These are phyloP conservation scores for Penicillium tannophilum DNA, from an alignment of 495 filamentous ascomycete species.

Conservation along the genomic window DNA sequence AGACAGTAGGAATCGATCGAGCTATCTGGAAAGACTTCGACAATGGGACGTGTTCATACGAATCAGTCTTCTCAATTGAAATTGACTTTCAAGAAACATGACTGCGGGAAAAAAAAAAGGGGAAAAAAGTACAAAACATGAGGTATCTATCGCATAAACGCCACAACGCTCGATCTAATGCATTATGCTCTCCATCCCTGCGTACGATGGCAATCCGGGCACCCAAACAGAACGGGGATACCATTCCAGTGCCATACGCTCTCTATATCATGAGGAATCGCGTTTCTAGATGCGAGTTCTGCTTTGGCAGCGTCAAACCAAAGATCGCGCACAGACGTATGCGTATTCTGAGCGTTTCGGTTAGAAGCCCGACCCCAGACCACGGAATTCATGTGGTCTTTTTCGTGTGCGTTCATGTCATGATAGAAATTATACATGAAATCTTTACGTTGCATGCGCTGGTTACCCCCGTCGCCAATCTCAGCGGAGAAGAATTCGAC, in stretches of 20 bases:
- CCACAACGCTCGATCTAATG: conserved; percentile 14
- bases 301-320: conserved; percentile 44
- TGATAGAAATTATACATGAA: conserved; percentile 51
- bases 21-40: no score
- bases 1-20: no score
- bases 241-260: conserved; percentile 35
- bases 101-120: not conserved
- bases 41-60: no score
- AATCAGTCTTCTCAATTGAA: not conserved
- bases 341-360: conserved; percentile 26
- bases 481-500: conserved; percentile 52
- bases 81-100: not conserved
- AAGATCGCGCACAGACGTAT: conserved; percentile 40
- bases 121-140: not conserved
- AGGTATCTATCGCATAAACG: conserved; percentile 13
- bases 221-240: conserved; percentile 43
- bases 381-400: conserved; percentile 43
- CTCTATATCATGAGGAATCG: conserved; percentile 38
- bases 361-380: conserved; percentile 38
- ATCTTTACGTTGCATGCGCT: conserved; percentile 46
- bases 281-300: conserved; percentile 36
- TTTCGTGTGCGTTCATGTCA: conserved; percentile 39
- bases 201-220: conserved; percentile 32
- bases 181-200: conserved; percentile 41
- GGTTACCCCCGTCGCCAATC: conserved; percentile 47